Base-by-base conservation (phyloP, 78 protist species). In the Capsaspora owczarzaki region DNA sequence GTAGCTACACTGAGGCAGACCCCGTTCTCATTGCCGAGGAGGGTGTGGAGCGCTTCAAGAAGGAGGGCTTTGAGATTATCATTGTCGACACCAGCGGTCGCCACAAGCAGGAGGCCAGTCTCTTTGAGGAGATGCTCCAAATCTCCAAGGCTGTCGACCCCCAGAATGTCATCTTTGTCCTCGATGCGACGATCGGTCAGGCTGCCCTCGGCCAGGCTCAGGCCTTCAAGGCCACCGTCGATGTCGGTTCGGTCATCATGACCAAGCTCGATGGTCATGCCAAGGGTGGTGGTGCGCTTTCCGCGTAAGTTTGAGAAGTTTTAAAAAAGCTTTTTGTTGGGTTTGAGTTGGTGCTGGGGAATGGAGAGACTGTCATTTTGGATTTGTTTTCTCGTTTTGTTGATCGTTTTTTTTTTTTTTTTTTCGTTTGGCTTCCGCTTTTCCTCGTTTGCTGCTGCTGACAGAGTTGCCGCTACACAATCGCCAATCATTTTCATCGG, bases 261-360 rank as follows among this genome's bases (percentile, higher is more conserved):
- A 98, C 99, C 20, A 98, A 98, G 87, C 75, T 98, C 74, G 99
- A 98, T 71, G 98, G 99, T 61, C 94, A 96, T 82, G 96, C 99
- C 46, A 95, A 95, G 87, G 99, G 99, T 31, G 99, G 99, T 38
- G 97, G 98, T 46, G 97, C 97, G 5, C 84, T 94, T 23, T 79
- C 89, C 38, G 98, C 96, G 37, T 81, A 43, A 20, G 85, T 85
- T 0, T 6, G n/a, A n/a, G n/a, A n/a, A n/a, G n/a, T n/a, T n/a
- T n/a, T n/a, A n/a, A n/a, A 14, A n/a, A 3, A 6, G n/a, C n/a
- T n/a, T n/a, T n/a, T n/a, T n/a, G n/a, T n/a, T n/a, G n/a, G n/a
- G n/a, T n/a, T n/a, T n/a, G n/a, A n/a, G n/a, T n/a, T n/a, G n/a
- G n/a, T n/a, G n/a, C n/a, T n/a, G n/a, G n/a, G n/a, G n/a, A n/a